Evolutionary conservation across 1,284 basidiomycete genomes (phyloP), one percentile per base, ranked within the genome.

Genomic region (Athelia sp.): DNA sequence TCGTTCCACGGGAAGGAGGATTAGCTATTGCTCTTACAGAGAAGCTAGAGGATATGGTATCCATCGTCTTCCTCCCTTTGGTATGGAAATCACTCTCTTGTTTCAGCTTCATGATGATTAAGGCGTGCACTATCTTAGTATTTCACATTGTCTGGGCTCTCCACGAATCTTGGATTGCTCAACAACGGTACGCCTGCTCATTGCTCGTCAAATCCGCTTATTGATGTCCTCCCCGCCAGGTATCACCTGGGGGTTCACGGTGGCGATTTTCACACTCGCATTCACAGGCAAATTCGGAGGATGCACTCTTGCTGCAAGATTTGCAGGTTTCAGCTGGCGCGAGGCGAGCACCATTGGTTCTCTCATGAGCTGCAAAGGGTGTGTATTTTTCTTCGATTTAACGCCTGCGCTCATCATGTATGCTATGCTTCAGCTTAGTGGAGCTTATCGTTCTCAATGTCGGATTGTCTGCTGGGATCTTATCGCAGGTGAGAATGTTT

Each of bases 281-380:
- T 98, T 96, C 64, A 61, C 76, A 36, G 87, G 88, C 46, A 98
- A 98, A 68, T 96, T 90, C 59, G 66, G 79, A 0, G 83, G 86
- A 0, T 94, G 89, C 58, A 74, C 81, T 0, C 61, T 82, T 2
- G 76, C 87, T 0, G 93, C 94, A 0, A 78, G 70, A 54, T 72
- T 76, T 3, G 78, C 82, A 36, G 86, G 87, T 1, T 96, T 95
- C 69, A 82, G 69, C 43, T 77, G 77, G 73, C 77, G 95, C 49
- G 94, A 98, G 66, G 79, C 87, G 0, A 79, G 83, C 21, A 84
- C 95, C 0, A 88, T 98, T 50, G 95, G 95, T 2, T 85, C 88
- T 34, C 72, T 98, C 51, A 98, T 99, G 95, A 88, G 83, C 62
- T 98, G 94, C 69, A 98, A 98, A 73, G 94, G 94, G 83, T 90